Base-by-base conservation (phyloP, 331 rosid genomes). In the Arachis monticola region DNA sequence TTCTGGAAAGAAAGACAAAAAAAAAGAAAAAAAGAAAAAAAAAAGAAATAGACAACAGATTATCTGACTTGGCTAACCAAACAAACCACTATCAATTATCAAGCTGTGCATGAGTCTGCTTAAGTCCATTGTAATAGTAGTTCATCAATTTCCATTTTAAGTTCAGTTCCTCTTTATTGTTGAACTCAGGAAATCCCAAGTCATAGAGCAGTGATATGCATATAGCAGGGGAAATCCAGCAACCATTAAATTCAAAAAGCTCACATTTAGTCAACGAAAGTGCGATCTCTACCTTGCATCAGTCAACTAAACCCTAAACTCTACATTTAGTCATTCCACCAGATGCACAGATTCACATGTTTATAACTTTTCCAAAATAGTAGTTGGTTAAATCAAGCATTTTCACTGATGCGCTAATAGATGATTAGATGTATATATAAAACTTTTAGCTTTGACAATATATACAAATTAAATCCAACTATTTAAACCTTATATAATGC, bases 121-220 rank as follows among this genome's bases (percentile, higher is more conserved):
- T 11, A 17, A 38, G 5, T 35, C 10, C 67, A 32, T 60, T 10
- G 45, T 32, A 32, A 3, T 60, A 30, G 35, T 58, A n/a, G 22
- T n/a, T 8, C 35, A 22, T 11, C 6, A 7, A 58, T 58, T 27
- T 14, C 14, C 8, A 7, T 7, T 67, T 50, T 50, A 32, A 68
- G 31, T 52, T 68, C 60, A 32, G 2, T 31, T 31, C 48, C 73
- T 38, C 40, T 53, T 69, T 7, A 5, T 69, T 9, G 52, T 8
- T 48, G 8, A 50, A 32, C 61, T 50, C 48, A 35, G 10, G n/a
- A 12, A 71, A 44, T 22, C 58, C 57, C 12, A 22, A 69, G 30
- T 44, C 59, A 45, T 2, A 57, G 55, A 27, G 46, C 67, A 71
- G 22, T 31, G 12, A 45, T 72, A 45, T 72, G 41, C 22, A 60